Conservation (phyloP, 2,329 filamentous ascomycete species). For the Colletotrichum cordylinicola region DNA sequence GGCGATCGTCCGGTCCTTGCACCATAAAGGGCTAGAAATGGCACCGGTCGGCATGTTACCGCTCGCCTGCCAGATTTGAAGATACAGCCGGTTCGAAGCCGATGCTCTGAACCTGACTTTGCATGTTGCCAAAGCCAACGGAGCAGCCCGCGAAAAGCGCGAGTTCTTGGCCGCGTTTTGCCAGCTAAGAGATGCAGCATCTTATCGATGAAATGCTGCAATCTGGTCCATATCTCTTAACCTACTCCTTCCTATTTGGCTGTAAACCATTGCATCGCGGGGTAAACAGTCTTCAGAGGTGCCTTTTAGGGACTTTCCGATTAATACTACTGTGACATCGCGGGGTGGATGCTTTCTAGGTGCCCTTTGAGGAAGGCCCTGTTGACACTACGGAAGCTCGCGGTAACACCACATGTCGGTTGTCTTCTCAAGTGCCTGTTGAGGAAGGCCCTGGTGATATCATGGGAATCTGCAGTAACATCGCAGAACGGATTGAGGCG, state of each 20-base stretch:
- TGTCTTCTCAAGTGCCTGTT: not conserved
- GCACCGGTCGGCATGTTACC: not conserved
- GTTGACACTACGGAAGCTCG: not conserved
- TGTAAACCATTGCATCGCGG: not conserved
- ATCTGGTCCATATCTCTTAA: not conserved
- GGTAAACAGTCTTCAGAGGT: not conserved
- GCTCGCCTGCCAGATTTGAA: slow-evolving; percentile 3
- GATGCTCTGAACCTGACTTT: not conserved
- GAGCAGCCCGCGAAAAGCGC: not conserved
- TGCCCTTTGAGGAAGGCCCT: slow-evolving; percentile 10
- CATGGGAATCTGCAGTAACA: not conserved
- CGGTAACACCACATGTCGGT: not conserved
- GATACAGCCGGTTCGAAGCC: not conserved
- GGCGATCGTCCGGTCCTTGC: not conserved
- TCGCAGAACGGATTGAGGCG: not conserved
- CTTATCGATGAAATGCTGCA: not conserved
- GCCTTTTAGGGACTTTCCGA: not conserved
- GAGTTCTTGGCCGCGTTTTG: not conserved
- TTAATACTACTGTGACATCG: not conserved
- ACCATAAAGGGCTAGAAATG: not conserved
- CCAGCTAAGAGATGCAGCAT: not conserved
- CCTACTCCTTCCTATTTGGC: slow-evolving; percentile 16
- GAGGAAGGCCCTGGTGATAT: not conserved
- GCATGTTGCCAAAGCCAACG: not conserved
- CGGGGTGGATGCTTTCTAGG: not conserved